Percentiles rank a stretch among this genome's conserved stretches.
Conservation (phyloP, 2,329 filamentous ascomycete species). For the Aureobasidium subglaciale region DNA sequence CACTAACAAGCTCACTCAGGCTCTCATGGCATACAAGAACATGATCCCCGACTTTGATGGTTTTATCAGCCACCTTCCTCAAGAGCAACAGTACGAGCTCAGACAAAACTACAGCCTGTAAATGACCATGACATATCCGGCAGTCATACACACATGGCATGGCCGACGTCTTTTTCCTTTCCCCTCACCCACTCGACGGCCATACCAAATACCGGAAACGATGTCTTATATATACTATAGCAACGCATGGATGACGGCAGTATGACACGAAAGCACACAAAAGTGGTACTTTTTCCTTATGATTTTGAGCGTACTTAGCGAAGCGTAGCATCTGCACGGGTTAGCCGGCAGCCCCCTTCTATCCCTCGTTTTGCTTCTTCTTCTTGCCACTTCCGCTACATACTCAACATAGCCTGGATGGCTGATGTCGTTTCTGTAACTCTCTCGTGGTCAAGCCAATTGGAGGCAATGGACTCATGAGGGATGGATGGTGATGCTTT, state of each 20-base stretch:
- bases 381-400: background rate
- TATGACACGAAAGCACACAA: conserved; percentile 9
- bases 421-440: background rate
- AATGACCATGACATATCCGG: conserved; percentile 19
- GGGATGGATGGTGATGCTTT: background rate
- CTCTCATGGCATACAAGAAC: conserved; percentile 47
- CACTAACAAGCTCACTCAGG: conserved; percentile 19
- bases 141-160: background rate
- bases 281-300: conserved; percentile 15
- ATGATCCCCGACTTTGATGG: conserved; percentile 49
- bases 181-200: background rate
- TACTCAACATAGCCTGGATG: background rate
- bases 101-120: conserved; percentile 37
- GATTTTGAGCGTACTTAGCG: conserved; percentile 25
- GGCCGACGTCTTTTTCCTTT: conserved; percentile 8
- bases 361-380: background rate
- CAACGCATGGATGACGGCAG: conserved; percentile 4
- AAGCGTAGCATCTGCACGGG: conserved; percentile 32
- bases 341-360: conserved; percentile 28
- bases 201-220: background rate
- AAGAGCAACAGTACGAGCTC: conserved; percentile 37
- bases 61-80: conserved; percentile 42
- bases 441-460: background rate
- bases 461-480: background rate
- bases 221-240: conserved; percentile 4